Evolutionary conservation across 805 yeast species (phyloP).

Genomic region (Ogataea wickerhamii): DNA sequence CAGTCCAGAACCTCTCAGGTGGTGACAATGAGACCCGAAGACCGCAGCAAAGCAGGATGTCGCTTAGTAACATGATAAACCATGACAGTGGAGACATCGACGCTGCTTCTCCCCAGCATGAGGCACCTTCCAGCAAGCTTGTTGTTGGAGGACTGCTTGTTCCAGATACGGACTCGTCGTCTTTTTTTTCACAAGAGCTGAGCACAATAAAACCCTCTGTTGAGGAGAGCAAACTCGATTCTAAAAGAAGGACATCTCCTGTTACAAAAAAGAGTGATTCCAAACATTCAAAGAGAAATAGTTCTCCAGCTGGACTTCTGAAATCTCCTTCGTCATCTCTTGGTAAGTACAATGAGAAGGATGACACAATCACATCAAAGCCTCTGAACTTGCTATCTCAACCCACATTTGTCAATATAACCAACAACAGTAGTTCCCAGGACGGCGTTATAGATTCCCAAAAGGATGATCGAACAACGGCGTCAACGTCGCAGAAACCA

Average conservation of each 20-base stretch:
- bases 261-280: too few species aligned
- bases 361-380: background rate
- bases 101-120: background rate
- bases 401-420: constrained; percentile 17
- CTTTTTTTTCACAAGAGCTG: background rate
- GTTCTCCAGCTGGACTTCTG: too few species aligned
- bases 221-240: too few species aligned
- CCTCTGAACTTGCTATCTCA: constrained; percentile 14
- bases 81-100: constrained; percentile 12
- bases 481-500: constrained; percentile 6
- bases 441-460: constrained; percentile 2
- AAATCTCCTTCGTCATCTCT: too few species aligned
- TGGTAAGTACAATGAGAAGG: too few species aligned
- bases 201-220: too few species aligned
- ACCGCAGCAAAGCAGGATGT: constrained; percentile 22
- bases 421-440: constrained; percentile 7
- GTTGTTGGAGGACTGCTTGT: constrained; percentile 16
- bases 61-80: constrained; percentile 27
- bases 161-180: background rate
- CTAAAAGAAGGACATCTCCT: too few species aligned
- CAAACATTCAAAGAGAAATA: too few species aligned
- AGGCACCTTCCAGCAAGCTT: constrained; percentile 3
- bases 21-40: too few species aligned
- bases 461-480: background rate
- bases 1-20: too few species aligned